phyloP scores from a whole-genome alignment of 495 filamentous ascomycete genomes.

The Penicillium alfredii region DNA sequence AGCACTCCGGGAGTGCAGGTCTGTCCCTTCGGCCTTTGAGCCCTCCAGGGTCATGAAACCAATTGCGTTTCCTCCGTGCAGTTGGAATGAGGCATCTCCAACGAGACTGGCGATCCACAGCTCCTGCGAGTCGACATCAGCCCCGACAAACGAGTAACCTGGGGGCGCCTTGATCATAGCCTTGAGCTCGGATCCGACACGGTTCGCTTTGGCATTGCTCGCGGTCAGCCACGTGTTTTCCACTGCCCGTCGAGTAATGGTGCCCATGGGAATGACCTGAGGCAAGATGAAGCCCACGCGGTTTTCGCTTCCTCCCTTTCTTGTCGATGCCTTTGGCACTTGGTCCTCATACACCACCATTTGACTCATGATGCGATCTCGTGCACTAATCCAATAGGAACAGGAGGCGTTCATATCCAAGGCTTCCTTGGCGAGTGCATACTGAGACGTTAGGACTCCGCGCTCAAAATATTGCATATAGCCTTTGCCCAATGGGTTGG shows the following conservation, averaged over 20 bases:
- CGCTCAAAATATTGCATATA: constrained; percentile 90
- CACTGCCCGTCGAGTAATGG: constrained; percentile 90
- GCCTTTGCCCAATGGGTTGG: constrained; percentile 79
- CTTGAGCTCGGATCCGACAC: constrained; percentile 95
- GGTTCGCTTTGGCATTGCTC: constrained; percentile 90
- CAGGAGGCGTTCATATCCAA: constrained; percentile 97
- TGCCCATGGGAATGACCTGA: constrained; percentile 99
- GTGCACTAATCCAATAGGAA: constrained; percentile 96
- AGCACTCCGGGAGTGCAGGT: constrained; percentile 92
- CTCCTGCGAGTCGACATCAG: constrained; percentile 98
- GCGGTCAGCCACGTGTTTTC: constrained; percentile 99
- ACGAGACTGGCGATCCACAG: constrained; percentile 97
- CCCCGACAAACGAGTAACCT: constrained; percentile 90
- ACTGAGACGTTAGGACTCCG: constrained; percentile 79
- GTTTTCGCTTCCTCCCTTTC: constrained; percentile 13
- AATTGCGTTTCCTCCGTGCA: constrained; percentile 93
- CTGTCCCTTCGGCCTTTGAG: constrained; percentile 86
- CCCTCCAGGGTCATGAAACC: constrained; percentile 99
- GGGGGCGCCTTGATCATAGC: constrained; percentile 91
- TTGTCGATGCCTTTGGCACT: constrained; percentile 19
- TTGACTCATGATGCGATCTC: constrained; percentile 86
- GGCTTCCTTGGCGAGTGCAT: constrained; percentile 83
- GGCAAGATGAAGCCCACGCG: constrained; percentile 86
- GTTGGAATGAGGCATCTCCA: constrained; percentile 85
- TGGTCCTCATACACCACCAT: constrained; percentile 85